Evolutionary conservation across 1,139 yeast genomes (phyloP), one percentile per base, ranked within the genome.

Genomic region (Hansenula lynferdii): DNA sequence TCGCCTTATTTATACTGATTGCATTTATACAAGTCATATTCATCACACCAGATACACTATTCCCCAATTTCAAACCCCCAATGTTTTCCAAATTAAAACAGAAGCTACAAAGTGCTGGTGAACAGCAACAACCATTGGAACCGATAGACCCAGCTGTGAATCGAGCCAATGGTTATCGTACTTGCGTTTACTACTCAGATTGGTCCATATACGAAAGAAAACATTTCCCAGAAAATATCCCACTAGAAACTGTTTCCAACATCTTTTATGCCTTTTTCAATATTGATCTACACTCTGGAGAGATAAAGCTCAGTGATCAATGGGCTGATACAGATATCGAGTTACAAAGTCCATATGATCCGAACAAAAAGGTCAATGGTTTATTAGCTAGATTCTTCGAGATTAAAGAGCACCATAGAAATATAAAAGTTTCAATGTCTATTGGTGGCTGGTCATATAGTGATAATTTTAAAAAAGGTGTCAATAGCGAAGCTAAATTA

Each of bases 401-500:
- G 16, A 30, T 52, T 26, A 58, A 58, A 45, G 41, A 24, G 38
- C 38, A 56, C 14, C 56, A 77, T 41, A 72, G 80, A 2, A 64
- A 70, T 25, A 55, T 89, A 29, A 79, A 79, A 45, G 65, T 81
- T 0, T 64, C 79, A 10, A 70, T 89, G 71, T 81, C 96, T 0
- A 72, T 92, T 45, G 98, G 98, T 7, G 98, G 98, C 0, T 84
- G 94, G 84, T 82, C 94, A 0, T 73, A 82, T 17, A 65, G 75
- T 10, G 66, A 64, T 1, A 61, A 64, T 8, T 82, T 89, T 51
- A 68, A 65, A 11, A 60, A 61, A 1, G 69, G 81, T 8, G 68
- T 75, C 6, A 49, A 56, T 2, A 64, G 67, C 33, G 51, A 58
- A 0, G 42, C 39, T 2, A 72, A 65, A 39, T 45, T 80, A 8